Evolutionary conservation across 1,284 basidiomycete species (phyloP).

Genomic region (Naganishia albida): DNA sequence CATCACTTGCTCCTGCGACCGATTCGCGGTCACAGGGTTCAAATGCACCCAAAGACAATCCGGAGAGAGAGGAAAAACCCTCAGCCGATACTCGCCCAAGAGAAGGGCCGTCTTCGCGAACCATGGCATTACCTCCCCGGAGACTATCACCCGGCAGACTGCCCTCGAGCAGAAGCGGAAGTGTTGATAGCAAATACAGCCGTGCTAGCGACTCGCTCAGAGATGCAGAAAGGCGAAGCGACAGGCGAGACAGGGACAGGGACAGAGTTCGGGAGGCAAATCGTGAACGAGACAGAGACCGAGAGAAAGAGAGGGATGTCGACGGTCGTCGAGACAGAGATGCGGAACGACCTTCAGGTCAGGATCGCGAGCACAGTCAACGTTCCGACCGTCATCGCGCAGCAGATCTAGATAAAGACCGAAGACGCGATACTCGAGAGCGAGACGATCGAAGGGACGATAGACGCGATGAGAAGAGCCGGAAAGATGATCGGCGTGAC

Average conservation of each 20-base stretch:
- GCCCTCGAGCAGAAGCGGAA: constrained; percentile 38
- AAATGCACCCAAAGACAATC: neutral
- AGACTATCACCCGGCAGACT: constrained; percentile 18
- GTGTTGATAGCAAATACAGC: constrained; percentile 45
- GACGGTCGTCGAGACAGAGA: constrained; percentile 36
- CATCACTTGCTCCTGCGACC: neutral
- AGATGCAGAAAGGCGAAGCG: constrained; percentile 50
- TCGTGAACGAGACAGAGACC: constrained; percentile 40
- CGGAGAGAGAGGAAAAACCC: constrained; percentile 10
- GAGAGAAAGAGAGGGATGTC: constrained; percentile 38
- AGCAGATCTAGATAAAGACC: constrained; percentile 22
- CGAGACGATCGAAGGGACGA: constrained; percentile 23
- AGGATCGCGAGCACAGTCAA: constrained; percentile 52
- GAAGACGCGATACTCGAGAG: constrained; percentile 24
- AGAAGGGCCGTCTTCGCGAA: constrained; percentile 14
- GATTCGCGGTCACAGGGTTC: too few species aligned
- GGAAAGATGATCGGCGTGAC: constrained; percentile 16
- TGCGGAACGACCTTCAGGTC: constrained; percentile 44
- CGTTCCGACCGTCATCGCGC: constrained; percentile 36
- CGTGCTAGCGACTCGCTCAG: constrained; percentile 51
- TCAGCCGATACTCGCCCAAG: constrained; percentile 24
- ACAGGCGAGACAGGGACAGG: constrained; percentile 38
- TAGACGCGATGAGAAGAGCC: constrained; percentile 13
- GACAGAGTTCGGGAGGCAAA: constrained; percentile 39
- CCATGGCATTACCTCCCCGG: constrained; percentile 13